Evolutionary conservation across 2,329 filamentous ascomycete species (phyloP), one percentile per base, ranked within the genome.

Genomic region (Venturia effusa): DNA sequence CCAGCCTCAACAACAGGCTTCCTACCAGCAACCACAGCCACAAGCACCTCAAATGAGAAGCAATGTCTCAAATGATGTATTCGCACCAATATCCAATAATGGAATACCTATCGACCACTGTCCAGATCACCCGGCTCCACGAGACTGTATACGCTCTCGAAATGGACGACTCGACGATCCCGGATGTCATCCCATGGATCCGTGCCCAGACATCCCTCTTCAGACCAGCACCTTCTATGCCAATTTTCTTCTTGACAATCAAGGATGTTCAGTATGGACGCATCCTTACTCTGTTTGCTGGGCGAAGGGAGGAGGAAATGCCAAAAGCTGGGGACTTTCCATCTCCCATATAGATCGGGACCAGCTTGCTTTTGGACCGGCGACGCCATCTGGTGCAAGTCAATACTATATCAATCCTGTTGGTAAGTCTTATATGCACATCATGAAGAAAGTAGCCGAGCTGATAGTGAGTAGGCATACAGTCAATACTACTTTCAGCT

Each of bases 401-500:
- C 77, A 82, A 34, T 97, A 88, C 71, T 97, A 89, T 69, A 82
- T 88, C 71, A 94, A 90, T 69, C 92, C 93, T 0, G 78, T 94
- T 54, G 89, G 89, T 0, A 88, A 95, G 32, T 88, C 94, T 70
- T 90, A 89, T 1, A 72, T 97, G 37, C 83, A 91, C 32, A 76
- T 97, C 11, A 93, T 83, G 81, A 3, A 70, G 75, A 2, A 79
- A 76, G 11, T 10, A 13, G n/a, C 1, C 37, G 24, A 37, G 22
- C 59, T 51, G 5, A 37, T 45, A 15, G 17, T 1, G 22, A 0
- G n/a, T 15, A 57, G 64, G 64, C 0, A 88, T 95, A 32, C 88
- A 95, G 70, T 90, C 89, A 1, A 72, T 97, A 37, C 83, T 91
- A 34, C 76, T 97, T 11, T 94, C 91, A 0, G 92, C 92, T 1